A percentile compares a stretch with the other conserved stretches of the same genome.
These are phyloP conservation scores for Fusarium incarnatum DNA, from an alignment of 2,329 filamentous ascomycete species.

Conservation along the genomic window DNA sequence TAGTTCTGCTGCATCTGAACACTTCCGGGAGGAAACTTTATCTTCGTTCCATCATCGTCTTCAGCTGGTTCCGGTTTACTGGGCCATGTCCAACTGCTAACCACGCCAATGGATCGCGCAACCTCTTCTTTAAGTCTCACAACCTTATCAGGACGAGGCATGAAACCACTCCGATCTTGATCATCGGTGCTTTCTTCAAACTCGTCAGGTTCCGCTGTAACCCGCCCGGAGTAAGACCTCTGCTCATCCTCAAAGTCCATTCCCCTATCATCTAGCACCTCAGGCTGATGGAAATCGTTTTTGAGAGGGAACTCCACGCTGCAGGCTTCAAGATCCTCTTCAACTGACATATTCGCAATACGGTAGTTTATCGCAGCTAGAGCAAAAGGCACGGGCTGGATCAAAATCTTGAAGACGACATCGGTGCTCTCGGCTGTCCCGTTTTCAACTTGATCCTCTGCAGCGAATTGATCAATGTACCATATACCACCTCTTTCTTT, in stretches of 20 bases:
- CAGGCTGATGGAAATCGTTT: conserved; percentile 5
- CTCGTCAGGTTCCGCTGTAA: background rate
- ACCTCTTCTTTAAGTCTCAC: background rate
- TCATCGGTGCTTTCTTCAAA: background rate
- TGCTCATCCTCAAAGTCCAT: background rate
- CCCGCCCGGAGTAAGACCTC: background rate
- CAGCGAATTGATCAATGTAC: conserved; percentile 6
- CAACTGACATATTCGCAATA: background rate
- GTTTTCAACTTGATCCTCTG: background rate
- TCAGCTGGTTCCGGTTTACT: background rate
- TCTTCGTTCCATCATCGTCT: background rate
- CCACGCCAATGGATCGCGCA: background rate
- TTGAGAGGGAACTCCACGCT: background rate
- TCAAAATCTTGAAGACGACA: conserved; percentile 4
- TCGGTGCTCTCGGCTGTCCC: conserved; percentile 1
- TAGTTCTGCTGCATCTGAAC: conserved; percentile 6
- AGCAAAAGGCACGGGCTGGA: background rate
- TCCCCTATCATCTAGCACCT: background rate
- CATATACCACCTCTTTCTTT: conserved; percentile 3
- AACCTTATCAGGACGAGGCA: background rate
- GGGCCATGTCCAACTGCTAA: background rate
- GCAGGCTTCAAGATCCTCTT: background rate
- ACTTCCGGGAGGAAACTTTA: background rate
- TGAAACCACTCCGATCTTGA: background rate
- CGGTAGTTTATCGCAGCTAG: background rate